Percentiles rank a stretch among this genome's conserved stretches.
Evolutionary conservation across 75 land plant species (phyloP).

Genomic region (Selaginella tamariscina): DNA sequence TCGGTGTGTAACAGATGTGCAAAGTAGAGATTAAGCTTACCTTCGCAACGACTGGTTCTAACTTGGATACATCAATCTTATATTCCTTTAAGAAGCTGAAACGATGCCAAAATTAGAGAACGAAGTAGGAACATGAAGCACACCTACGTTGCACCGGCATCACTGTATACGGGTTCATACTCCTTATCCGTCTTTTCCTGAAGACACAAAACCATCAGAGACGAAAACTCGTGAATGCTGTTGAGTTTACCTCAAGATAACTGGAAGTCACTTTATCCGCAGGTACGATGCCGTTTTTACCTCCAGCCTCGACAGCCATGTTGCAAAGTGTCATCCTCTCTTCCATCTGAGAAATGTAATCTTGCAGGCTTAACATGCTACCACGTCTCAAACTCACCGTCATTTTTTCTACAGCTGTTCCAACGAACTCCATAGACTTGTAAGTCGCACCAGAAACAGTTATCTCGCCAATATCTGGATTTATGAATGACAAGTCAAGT

Average conservation of each 20-base stretch:
- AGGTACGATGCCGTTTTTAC: constrained; percentile 84
- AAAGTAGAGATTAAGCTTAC: constrained; percentile 18
- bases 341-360: constrained; percentile 53
- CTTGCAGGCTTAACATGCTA: neutral
- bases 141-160: constrained; percentile 57
- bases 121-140: constrained; percentile 9
- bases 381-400: constrained; percentile 43
- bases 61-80: constrained; percentile 73
- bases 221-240: neutral
- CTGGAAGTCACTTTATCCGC: constrained; percentile 64
- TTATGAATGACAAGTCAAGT: neutral
- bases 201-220: constrained; percentile 4
- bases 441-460: constrained; percentile 86
- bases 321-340: constrained; percentile 96
- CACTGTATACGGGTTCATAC: constrained; percentile 65
- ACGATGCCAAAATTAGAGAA: no score
- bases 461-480: constrained; percentile 63
- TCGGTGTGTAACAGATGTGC: neutral
- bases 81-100: constrained; percentile 57
- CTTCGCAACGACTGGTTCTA: constrained; percentile 94
- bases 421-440: constrained; percentile 89
- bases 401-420: constrained; percentile 72
- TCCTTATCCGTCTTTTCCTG: constrained; percentile 53
- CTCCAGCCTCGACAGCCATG: constrained; percentile 99
- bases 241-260: constrained; percentile 53